A percentile compares a stretch with the other conserved stretches of the same genome.
phyloP scores from a whole-genome alignment of 2,329 filamentous ascomycete genomes.

The Aspergillus sp. region DNA sequence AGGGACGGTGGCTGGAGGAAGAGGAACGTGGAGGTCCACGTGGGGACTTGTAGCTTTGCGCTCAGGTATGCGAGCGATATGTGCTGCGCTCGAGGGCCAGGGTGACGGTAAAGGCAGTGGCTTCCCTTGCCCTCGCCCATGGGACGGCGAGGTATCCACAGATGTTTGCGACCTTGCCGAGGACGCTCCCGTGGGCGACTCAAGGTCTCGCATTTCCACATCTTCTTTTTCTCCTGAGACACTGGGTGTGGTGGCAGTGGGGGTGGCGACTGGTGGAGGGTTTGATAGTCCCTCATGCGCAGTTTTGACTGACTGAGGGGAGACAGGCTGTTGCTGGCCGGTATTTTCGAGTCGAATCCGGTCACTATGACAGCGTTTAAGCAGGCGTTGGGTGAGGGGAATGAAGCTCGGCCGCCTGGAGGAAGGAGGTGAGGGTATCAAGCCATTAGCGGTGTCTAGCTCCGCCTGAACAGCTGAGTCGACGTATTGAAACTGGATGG shows the following conservation, averaged over 20 bases:
- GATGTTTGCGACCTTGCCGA: conserved; percentile 17
- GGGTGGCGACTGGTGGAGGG: conserved; percentile 8
- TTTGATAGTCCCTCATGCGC: conserved; percentile 13
- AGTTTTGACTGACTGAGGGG: conserved; percentile 16
- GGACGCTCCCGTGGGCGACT: conserved; percentile 23
- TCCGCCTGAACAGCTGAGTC: conserved; percentile 46
- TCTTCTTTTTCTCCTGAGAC: conserved; percentile 29
- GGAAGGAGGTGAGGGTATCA: conserved; percentile 19
- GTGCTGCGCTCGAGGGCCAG: conserved; percentile 40
- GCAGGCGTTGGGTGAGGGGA: conserved; percentile 43
- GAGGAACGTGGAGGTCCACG: conserved; percentile 28
- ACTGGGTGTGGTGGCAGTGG: conserved; percentile 13
- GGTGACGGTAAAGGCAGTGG: conserved; percentile 27
- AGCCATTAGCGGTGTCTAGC: conserved; percentile 37
- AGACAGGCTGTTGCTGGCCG: conserved; percentile 20
- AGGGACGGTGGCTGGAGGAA: conserved; percentile 23
- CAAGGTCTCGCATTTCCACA: conserved; percentile 49
- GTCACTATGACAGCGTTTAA: conserved; percentile 44
- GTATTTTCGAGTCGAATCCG: conserved; percentile 35
- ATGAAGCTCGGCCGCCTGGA: conserved; percentile 33
- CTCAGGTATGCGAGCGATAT: conserved; percentile 33
- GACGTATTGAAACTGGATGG: conserved; percentile 37
- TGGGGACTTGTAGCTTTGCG: conserved; percentile 18
- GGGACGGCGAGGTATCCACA: conserved; percentile 16
- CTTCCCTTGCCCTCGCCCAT: conserved; percentile 18